phyloP scores from a whole-genome alignment of 495 filamentous ascomycete species.

The Daldinia caldariorum region DNA sequence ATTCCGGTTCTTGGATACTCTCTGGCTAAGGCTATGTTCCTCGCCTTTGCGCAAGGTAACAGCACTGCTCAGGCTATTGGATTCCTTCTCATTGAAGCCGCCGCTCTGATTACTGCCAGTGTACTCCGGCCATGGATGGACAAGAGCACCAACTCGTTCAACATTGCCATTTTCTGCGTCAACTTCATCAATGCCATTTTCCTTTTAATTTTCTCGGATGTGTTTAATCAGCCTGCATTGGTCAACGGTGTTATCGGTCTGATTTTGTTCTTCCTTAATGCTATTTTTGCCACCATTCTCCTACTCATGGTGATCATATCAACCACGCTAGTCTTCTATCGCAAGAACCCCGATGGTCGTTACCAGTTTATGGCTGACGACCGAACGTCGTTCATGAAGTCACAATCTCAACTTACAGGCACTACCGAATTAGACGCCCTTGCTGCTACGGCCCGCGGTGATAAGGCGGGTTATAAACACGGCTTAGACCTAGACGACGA shows the following conservation, averaged over 20 bases:
- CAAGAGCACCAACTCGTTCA: slow-evolving; percentile 97
- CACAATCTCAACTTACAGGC: slow-evolving; percentile 80
- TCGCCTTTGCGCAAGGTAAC: slow-evolving; percentile 79
- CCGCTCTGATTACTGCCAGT: slow-evolving; percentile 77
- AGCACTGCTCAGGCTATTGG: slow-evolving; percentile 86
- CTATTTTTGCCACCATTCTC: slow-evolving; percentile 84
- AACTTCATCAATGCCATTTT: slow-evolving; percentile 94
- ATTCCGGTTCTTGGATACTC: slow-evolving; percentile 82
- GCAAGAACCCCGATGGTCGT: slow-evolving; percentile 94
- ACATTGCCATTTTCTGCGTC: slow-evolving; percentile 88
- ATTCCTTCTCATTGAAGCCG: slow-evolving; percentile 85
- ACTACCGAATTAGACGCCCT: slow-evolving; percentile 90
- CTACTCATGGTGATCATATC: slow-evolving; percentile 88
- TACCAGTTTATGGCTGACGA: slow-evolving; percentile 98
- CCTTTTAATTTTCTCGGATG: slow-evolving; percentile 80
- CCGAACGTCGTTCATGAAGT: slow-evolving; percentile 98
- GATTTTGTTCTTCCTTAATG: slow-evolving; percentile 92
- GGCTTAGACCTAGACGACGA: slow-evolving; percentile 79
- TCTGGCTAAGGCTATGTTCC: slow-evolving; percentile 88
- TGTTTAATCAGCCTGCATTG: slow-evolving; percentile 84
- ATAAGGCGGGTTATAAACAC: slow-evolving; percentile 74
- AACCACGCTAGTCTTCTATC: slow-evolving; percentile 81
- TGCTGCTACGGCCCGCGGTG: slow-evolving; percentile 89
- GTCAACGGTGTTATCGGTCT: slow-evolving; percentile 95
- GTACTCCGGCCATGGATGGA: slow-evolving; percentile 97